phyloP scores from a whole-genome alignment of 306 rosid genomes.

The Castanea mollissima region DNA sequence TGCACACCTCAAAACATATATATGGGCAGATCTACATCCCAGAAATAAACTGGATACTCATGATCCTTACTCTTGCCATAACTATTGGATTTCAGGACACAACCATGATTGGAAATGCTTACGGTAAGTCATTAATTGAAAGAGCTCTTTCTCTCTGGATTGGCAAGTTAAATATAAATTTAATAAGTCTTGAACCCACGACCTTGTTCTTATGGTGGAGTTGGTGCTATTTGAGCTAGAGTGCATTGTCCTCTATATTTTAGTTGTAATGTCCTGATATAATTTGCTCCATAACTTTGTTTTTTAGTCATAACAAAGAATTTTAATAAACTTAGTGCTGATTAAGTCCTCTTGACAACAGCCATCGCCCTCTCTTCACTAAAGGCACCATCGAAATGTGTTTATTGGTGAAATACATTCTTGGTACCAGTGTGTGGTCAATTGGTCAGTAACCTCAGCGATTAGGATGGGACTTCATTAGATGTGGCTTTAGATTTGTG shows the following conservation, averaged over 20 bases:
- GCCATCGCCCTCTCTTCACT: neutral
- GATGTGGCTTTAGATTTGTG: neutral
- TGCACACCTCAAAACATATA: slow-evolving; percentile 79
- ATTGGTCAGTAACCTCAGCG: neutral
- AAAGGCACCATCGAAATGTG: neutral
- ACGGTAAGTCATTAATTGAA: slow-evolving; percentile 46
- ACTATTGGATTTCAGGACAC: slow-evolving; percentile 85
- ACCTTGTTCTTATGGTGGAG: neutral
- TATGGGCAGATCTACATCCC: slow-evolving; percentile 87
- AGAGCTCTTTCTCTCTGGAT: neutral
- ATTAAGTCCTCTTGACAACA: neutral
- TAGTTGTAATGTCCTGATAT: neutral
- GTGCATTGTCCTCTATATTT: neutral
- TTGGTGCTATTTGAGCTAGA: neutral
- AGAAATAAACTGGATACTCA: slow-evolving; percentile 88
- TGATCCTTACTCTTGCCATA: slow-evolving; percentile 79
- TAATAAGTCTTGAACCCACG: neutral
- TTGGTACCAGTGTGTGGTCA: neutral
- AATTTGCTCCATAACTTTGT: neutral
- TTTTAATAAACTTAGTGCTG: neutral
- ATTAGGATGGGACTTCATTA: neutral
- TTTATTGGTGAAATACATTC: neutral
- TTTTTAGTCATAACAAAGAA: neutral
- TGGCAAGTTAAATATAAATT: neutral
- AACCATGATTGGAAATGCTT: slow-evolving; percentile 79